Percentiles rank a stretch among this genome's conserved stretches.
phyloP scores from a whole-genome alignment of 2,329 filamentous ascomycete genomes.

The Xylariaceae sp. region DNA sequence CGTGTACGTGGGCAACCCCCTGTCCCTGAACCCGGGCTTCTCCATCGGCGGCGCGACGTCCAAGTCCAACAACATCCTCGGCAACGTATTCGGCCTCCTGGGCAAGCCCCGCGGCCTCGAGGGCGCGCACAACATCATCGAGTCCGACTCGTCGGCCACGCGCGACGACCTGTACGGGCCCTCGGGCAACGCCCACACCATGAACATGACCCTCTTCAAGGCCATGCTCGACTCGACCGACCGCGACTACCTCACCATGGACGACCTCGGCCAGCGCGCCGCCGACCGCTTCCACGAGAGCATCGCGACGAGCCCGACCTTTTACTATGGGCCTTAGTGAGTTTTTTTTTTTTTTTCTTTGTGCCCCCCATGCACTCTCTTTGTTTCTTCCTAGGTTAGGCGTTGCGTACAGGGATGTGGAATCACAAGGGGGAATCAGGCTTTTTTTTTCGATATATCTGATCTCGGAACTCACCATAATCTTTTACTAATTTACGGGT shows the following conservation, averaged over 20 bases:
- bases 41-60: slow-evolving; percentile 44
- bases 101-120: slow-evolving; percentile 42
- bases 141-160: slow-evolving; percentile 48
- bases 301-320: slow-evolving; percentile 45
- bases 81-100: slow-evolving; percentile 39
- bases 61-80: slow-evolving; percentile 36
- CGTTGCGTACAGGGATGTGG: no score
- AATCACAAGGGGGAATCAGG: no score
- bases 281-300: slow-evolving; percentile 42
- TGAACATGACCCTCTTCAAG: slow-evolving; percentile 48
- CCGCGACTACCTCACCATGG: slow-evolving; percentile 35
- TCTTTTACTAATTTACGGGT: no score
- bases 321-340: slow-evolving; percentile 46
- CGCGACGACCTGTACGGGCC: slow-evolving; percentile 48
- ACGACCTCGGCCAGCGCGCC: slow-evolving; percentile 38
- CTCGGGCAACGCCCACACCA: slow-evolving; percentile 43
- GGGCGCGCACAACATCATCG: slow-evolving; percentile 51
- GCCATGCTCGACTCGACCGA: slow-evolving; percentile 38
- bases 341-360: background rate
- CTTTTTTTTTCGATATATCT: no score
- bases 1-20: slow-evolving; percentile 43
- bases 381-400: background rate
- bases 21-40: slow-evolving; percentile 44
- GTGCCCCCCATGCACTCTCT: background rate
- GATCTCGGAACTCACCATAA: no score